Percentiles rank a stretch among this genome's conserved stretches.
Evolutionary conservation across 2,329 filamentous ascomycete genomes (phyloP).

Genomic region (Teratosphaeria destructans): DNA sequence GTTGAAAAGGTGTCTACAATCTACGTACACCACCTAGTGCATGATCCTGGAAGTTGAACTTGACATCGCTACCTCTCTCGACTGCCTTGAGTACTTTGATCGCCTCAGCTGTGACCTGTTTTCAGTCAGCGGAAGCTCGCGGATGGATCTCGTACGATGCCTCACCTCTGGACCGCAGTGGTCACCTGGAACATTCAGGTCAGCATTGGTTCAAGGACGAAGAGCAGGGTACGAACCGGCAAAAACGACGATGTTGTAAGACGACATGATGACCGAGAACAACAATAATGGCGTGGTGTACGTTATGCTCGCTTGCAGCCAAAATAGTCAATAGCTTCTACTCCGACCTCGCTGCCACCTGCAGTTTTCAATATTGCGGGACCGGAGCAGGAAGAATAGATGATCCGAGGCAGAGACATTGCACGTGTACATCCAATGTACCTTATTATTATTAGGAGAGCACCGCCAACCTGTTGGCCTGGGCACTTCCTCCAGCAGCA

Average conservation of each 20-base stretch:
- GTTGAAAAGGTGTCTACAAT: conserved; percentile 26
- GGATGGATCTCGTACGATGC: conserved; percentile 4
- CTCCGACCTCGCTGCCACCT: not conserved
- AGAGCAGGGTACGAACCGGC: conserved; percentile 37
- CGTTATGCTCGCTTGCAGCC: not conserved
- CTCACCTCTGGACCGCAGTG: conserved; percentile 77
- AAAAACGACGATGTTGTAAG: conserved; percentile 71
- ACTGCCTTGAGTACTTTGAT: conserved; percentile 78
- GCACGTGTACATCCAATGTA: no score
- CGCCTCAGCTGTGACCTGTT: conserved; percentile 68
- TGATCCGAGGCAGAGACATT: not conserved
- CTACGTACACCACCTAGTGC: conserved; percentile 69
- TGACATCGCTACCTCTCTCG: conserved; percentile 60
- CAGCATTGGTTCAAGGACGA: not conserved
- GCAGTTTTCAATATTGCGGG: not conserved
- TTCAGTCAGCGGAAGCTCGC: conserved; percentile 2
- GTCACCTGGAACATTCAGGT: conserved; percentile 38
- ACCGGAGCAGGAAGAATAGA: not conserved
- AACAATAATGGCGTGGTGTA: not conserved
- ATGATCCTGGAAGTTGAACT: conserved; percentile 85
- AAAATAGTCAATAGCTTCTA: not conserved
- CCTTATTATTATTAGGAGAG: no score
- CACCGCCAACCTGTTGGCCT: no score
- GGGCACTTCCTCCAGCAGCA: no score
- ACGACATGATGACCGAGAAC: conserved; percentile 43